These are phyloP conservation scores for Pythium guiyangense DNA, from an alignment of 352 stramenopile species.

Conservation along the genomic window DNA sequence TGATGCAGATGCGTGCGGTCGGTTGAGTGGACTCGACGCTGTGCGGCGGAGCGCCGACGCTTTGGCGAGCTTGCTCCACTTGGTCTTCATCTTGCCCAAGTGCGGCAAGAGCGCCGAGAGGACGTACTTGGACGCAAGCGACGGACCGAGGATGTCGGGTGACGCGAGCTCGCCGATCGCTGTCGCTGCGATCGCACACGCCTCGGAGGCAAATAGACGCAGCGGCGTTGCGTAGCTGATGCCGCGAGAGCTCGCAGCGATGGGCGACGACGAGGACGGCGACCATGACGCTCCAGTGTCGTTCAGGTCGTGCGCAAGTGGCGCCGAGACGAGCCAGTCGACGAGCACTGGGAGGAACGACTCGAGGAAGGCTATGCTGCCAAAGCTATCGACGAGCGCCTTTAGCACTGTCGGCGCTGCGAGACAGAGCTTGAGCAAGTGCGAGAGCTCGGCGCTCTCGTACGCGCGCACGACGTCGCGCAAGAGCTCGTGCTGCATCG, in stretches of 20 bases:
- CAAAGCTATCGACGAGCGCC: conserved; percentile 40
- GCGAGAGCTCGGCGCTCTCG: conserved; percentile 40
- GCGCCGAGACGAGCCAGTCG: conserved; percentile 52
- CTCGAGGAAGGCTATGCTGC: conserved; percentile 34
- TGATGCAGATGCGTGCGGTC: conserved; percentile 19
- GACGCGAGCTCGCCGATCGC: conserved; percentile 51
- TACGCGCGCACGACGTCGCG: conserved; percentile 51
- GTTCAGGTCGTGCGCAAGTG: not conserved
- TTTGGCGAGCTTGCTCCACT: conserved; percentile 53
- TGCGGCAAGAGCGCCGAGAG: conserved; percentile 48
- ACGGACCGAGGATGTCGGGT: conserved; percentile 42
- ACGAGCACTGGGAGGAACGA: conserved; percentile 57
- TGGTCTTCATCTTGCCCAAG: conserved; percentile 43
- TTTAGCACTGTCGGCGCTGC: conserved; percentile 44
- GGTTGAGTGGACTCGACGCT: conserved; percentile 16
- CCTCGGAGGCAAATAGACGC: conserved; percentile 41
- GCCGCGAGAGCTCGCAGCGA: not conserved
- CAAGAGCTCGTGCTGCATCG: conserved; percentile 27
- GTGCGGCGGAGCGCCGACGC: conserved; percentile 29
- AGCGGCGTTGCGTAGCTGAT: not conserved
- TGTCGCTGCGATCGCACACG: conserved; percentile 35
- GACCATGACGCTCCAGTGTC: not conserved
- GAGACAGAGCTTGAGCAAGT: conserved; percentile 37
- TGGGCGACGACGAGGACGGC: conserved; percentile 2
- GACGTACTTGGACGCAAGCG: conserved; percentile 56